phyloP scores from a whole-genome alignment of 352 stramenopile genomes.

The Pythium biforme region DNA sequence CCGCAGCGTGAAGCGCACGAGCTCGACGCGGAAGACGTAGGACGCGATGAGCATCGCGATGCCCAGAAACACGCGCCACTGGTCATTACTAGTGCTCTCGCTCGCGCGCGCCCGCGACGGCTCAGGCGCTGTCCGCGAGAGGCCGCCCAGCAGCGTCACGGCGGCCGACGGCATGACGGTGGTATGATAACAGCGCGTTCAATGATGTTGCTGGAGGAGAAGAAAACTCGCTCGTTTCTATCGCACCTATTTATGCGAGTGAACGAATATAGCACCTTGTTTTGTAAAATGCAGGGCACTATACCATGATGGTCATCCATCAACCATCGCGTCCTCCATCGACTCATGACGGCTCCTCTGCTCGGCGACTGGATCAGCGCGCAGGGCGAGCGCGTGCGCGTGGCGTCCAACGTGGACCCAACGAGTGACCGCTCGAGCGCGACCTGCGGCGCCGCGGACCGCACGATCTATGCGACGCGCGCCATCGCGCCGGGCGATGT shows the following conservation, averaged over 20 bases:
- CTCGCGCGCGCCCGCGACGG: not conserved
- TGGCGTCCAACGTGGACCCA: conserved; percentile 42
- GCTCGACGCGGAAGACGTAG: conserved; percentile 74
- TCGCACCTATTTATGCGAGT: not conserved
- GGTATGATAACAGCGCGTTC: too few species aligned
- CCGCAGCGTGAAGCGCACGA: conserved; percentile 73
- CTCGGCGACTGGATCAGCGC: conserved; percentile 42
- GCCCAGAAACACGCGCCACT: conserved; percentile 77
- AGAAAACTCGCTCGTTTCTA: not conserved
- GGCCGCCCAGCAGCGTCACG: not conserved
- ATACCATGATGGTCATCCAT: not conserved
- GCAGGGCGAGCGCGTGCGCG: conserved; percentile 32
- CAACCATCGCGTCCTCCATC: not conserved
- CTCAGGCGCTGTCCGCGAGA: not conserved
- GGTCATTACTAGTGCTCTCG: conserved; percentile 43
- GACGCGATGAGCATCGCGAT: conserved; percentile 63
- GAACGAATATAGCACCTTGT: conserved; percentile 8
- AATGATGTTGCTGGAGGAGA: not conserved
- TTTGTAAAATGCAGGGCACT: not conserved
- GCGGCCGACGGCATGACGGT: not conserved
- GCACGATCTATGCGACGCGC: conserved; percentile 47
- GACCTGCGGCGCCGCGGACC: conserved; percentile 35
- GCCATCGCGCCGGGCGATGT: conserved; percentile 30
- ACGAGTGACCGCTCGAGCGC: conserved; percentile 24
- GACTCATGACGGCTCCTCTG: not conserved